Conservation (phyloP, 2,329 filamentous ascomycete species). For the Botryotinia convoluta region DNA sequence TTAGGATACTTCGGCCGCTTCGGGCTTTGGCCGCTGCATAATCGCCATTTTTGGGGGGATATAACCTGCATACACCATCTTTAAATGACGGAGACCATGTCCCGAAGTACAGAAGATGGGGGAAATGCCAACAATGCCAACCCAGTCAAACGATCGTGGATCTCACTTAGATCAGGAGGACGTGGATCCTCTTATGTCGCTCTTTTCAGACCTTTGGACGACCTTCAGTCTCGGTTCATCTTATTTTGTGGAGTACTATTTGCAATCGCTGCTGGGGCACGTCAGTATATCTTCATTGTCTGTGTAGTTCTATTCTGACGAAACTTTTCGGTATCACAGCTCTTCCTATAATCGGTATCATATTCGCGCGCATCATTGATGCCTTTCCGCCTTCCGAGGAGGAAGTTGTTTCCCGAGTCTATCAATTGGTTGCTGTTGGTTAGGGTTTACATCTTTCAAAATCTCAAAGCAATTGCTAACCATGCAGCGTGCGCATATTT, state of each 20-base stretch:
- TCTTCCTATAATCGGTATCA: slow-evolving; percentile 61
- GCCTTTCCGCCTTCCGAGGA: slow-evolving; percentile 50
- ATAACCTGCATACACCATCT: not conserved
- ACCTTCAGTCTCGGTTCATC: slow-evolving; percentile 39
- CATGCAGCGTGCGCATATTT: slow-evolving; percentile 46
- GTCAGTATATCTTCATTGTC: not conserved
- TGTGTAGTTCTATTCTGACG: not conserved
- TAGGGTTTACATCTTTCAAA: slow-evolving; percentile 11
- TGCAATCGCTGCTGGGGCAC: not conserved
- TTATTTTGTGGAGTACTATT: slow-evolving; percentile 40
- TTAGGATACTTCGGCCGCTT: no score
- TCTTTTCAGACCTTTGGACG: slow-evolving; percentile 46
- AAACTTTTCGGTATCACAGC: slow-evolving; percentile 31
- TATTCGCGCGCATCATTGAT: slow-evolving; percentile 63
- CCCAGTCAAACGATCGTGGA: not conserved
- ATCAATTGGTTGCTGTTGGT: slow-evolving; percentile 40
- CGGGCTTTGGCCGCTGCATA: not conserved
- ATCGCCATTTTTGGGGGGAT: not conserved
- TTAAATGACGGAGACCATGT: not conserved
- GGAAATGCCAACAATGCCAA: not conserved
- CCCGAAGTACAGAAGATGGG: not conserved
- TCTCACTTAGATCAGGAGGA: not conserved
- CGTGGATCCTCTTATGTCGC: slow-evolving; percentile 45
- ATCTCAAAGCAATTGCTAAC: slow-evolving; percentile 14
- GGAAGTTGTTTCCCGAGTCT: slow-evolving; percentile 43